Percentiles rank a stretch among this genome's conserved stretches.
These are phyloP conservation scores for Conticribra weissflogii DNA, from an alignment of 108 stramenopile species.

Conservation along the genomic window DNA sequence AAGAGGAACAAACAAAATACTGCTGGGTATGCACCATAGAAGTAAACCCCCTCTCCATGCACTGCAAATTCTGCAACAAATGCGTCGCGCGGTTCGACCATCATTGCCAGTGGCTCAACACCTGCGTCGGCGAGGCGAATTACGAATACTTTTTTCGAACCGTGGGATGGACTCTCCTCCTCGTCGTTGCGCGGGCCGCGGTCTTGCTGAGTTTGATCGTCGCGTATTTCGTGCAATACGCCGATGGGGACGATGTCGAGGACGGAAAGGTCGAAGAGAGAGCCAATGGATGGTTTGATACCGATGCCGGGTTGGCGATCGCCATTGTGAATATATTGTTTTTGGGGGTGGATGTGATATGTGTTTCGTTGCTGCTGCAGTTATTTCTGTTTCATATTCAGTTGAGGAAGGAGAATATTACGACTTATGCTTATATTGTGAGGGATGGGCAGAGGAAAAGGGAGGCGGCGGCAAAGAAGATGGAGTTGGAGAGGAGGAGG, in stretches of 20 bases:
- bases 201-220: constrained; percentile 44
- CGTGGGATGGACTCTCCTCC: constrained; percentile 42
- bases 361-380: constrained; percentile 63
- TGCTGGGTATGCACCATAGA: constrained; percentile 88
- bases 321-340: constrained; percentile 52
- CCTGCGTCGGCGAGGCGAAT: constrained; percentile 83
- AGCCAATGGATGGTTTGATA: constrained; percentile 63
- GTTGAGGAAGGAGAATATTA: constrained; percentile 65
- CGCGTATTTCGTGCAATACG: constrained; percentile 46
- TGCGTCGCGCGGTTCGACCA: constrained; percentile 94
- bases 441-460: constrained; percentile 60
- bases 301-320: constrained; percentile 28
- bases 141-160: constrained; percentile 77
- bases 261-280: constrained; percentile 19
- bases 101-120: constrained; percentile 96
- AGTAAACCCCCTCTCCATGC: constrained; percentile 79
- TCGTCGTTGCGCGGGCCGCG: constrained; percentile 24
- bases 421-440: constrained; percentile 90
- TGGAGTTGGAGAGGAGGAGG: constrained; percentile 49
- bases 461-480: constrained; percentile 43
- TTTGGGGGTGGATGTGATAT: constrained; percentile 50
- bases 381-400: constrained; percentile 78
- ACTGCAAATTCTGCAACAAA: constrained; percentile 96
- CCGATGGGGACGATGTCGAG: constrained; percentile 1
- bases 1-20: constrained; percentile 61